Evolutionary conservation across 2,329 filamentous ascomycete species (phyloP).

Genomic region (Calonectria pseudoturangicola): DNA sequence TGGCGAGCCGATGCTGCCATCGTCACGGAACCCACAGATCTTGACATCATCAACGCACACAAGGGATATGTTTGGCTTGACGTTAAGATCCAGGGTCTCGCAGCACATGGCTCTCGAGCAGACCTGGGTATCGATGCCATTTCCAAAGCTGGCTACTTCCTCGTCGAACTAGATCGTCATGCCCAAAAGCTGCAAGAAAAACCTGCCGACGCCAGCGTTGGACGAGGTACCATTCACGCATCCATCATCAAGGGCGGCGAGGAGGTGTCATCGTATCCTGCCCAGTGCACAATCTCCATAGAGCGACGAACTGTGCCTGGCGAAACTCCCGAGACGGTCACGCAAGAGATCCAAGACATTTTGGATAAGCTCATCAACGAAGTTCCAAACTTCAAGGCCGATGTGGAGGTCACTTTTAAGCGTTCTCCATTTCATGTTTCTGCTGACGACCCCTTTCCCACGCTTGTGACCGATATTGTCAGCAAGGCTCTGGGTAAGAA

Average conservation of each 20-base stretch:
- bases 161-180: conserved; percentile 66
- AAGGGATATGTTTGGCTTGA: conserved; percentile 71
- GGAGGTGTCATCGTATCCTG: conserved; percentile 71
- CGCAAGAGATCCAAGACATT: conserved; percentile 61
- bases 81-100: conserved; percentile 63
- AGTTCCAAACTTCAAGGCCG: conserved; percentile 63
- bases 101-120: conserved; percentile 65
- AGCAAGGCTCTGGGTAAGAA: conserved; percentile 53
- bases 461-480: conserved; percentile 56
- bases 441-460: conserved; percentile 63
- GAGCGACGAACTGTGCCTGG: conserved; percentile 69
- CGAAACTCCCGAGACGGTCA: conserved; percentile 62
- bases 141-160: conserved; percentile 66
- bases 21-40: conserved; percentile 67
- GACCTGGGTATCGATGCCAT: conserved; percentile 71
- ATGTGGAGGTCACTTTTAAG: conserved; percentile 62
- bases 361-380: conserved; percentile 58
- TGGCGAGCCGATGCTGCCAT: conserved; percentile 73
- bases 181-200: conserved; percentile 56
- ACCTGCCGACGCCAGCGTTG: conserved; percentile 58
- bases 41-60: conserved; percentile 66
- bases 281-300: conserved; percentile 66
- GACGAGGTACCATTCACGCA: conserved; percentile 66
- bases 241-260: conserved; percentile 70
- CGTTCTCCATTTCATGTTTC: conserved; percentile 65